Evolutionary conservation across 139 green algal species (phyloP), one percentile per base, ranked within the genome.

Genomic region (Pseudopediastrum boryanum): DNA sequence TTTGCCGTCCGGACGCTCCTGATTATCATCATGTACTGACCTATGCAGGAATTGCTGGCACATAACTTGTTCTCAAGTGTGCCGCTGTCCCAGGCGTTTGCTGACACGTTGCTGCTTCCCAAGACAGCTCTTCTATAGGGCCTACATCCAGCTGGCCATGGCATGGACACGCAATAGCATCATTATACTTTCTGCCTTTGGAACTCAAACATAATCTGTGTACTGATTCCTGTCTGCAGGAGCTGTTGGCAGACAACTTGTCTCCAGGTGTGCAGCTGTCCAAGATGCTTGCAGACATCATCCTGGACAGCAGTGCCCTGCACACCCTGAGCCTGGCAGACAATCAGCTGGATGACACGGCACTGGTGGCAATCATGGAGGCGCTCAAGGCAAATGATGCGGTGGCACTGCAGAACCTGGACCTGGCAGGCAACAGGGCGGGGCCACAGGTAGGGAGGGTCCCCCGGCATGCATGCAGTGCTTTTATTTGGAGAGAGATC

Each of bases 221-320:
- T n/a, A 6, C 33, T 38, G 10, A 9, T 70, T 10, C 62, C 29
- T n/a, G 27, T 7, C 31, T 39, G 46, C 44, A 75, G 46, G 56
- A 81, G n/a, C 63, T 81, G 33, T 35, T 54, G 25, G 75, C 75
- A 13, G 76, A 82, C 35, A 65, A 72, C 39, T 50, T 83, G 16
- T 31, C 23, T 5, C 65, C 77, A 64, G 82, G 82, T 12, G 51
- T 59, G 1, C 71, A 82, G 76, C 48, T 87, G 59, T 39, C 54
- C 50, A 51, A 39, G 13, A 87, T 87, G 82, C 71, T 87, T 23
- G 58, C 77, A 59, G 82, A 87, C 56, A 77, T 87, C 19, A 56
- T 87, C 13, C 16, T 46, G 3, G 82, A 84, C 50, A 61, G 71
- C 36, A 72, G 46, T 13, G 46, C 51, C 39, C 77, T 87, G 44